These are phyloP conservation scores for Boletellus ananas DNA, from an alignment of 768 basidiomycete species.

Conservation along the genomic window DNA sequence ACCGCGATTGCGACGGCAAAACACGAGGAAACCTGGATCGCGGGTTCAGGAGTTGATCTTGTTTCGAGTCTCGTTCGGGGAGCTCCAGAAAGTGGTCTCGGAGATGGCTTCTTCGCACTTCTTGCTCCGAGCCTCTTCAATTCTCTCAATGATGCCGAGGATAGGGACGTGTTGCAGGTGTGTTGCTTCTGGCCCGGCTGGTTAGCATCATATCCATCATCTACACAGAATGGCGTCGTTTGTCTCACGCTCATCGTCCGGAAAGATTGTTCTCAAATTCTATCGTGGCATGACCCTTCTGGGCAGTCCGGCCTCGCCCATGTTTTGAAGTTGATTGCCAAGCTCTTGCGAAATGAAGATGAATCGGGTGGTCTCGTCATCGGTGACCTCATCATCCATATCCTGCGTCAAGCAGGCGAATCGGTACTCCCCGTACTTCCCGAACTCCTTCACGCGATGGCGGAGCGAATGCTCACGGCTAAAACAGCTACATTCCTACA, in stretches of 20 bases:
- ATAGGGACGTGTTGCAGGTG: constrained; percentile 82
- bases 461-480: constrained; percentile 74
- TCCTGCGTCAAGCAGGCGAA: constrained; percentile 79
- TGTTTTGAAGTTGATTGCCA: constrained; percentile 72
- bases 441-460: constrained; percentile 81
- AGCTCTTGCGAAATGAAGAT: constrained; percentile 71
- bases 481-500: constrained; percentile 91
- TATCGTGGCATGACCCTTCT: constrained; percentile 66
- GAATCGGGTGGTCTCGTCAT: constrained; percentile 92
- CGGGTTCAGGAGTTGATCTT: constrained; percentile 80
- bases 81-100: constrained; percentile 58
- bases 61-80: constrained; percentile 69
- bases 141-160: constrained; percentile 66
- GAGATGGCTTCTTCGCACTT: constrained; percentile 73
- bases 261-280: constrained; percentile 79
- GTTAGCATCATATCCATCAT: not conserved
- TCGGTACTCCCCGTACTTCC: constrained; percentile 82
- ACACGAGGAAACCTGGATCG: constrained; percentile 66
- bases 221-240: constrained; percentile 69
- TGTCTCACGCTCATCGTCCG: constrained; percentile 82
- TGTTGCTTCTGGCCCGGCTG: not conserved
- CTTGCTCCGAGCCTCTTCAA: constrained; percentile 75
- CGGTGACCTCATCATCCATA: constrained; percentile 92
- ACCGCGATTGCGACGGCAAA: constrained; percentile 56
- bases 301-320: constrained; percentile 75